Base-by-base conservation (phyloP, 805 yeast genomes). In the Candida glaebosa region DNA sequence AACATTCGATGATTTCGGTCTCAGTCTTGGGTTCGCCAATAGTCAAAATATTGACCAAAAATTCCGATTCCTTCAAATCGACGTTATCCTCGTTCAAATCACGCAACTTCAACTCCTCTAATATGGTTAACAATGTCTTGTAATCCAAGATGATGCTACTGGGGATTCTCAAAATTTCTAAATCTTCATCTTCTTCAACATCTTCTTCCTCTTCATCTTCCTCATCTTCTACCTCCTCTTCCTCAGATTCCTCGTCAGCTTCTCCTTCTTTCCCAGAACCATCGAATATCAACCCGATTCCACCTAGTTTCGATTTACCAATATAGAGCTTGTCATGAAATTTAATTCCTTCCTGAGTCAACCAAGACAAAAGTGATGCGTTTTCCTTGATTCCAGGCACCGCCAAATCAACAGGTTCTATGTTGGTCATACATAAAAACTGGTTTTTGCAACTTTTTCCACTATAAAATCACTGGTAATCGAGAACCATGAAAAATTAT, bases 271-370 rank as follows among this genome's bases (percentile, higher is more conserved):
- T n/a, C n/a, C n/a, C n/a, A n/a, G n/a, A n/a, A n/a, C n/a, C n/a
- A 26, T 51, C 47, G 37, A 51, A 48, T 31, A 57, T 53, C 7
- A 65, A 34, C 5, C 71, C 71, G 5, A 47, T 46, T 9, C 71
- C 71, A n/a, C 69, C 69, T 10, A 61, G 43, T 1, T 40, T 16
- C 38, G 65, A 57, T 14, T 38, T 10, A 16, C 45, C 52, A 32
- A 63, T 47, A 4, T 50, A 17, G 4, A 58, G 28, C 5, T 44
- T 30, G 1, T 39, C 43, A 39, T 58, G 57, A 3, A 46, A 41
- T 5, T 26, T 40, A 15, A 60, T 47, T 4, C 38, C 44, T n/a
- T 42, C 37, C 1, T 43, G 39, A 6, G 39, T 38, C 12, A 54
- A 18, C 50, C 52, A 49, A 14, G 44, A 33, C 2, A 35, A 31